Evolutionary conservation across 257 asterid species (phyloP).

Genomic region (Capsicum chinense): DNA sequence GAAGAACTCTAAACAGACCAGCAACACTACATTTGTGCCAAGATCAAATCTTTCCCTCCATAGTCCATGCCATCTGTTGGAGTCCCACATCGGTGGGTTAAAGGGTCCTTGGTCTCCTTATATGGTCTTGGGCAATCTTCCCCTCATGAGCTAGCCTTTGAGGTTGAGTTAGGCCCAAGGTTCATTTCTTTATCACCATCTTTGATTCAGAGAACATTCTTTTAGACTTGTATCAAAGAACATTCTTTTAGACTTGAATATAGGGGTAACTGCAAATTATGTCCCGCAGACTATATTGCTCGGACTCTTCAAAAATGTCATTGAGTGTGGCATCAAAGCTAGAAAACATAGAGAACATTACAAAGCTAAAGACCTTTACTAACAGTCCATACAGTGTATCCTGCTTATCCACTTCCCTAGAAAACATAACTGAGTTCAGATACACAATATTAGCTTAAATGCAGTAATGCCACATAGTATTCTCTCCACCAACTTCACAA

Average conservation of each 20-base stretch:
- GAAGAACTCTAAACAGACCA: background rate
- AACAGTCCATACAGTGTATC: background rate
- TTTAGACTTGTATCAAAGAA: background rate
- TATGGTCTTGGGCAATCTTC: no score
- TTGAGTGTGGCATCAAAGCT: no score
- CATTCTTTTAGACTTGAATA: background rate
- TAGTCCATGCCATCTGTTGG: background rate
- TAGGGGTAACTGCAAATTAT: background rate
- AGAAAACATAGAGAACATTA: background rate
- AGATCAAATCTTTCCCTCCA: background rate
- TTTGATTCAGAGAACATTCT: background rate
- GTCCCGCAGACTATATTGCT: background rate
- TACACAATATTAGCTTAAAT: constrained; percentile 8
- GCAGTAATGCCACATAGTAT: background rate
- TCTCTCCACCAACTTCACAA: background rate
- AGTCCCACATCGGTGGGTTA: no score
- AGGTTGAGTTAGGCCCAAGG: no score
- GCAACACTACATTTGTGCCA: background rate
- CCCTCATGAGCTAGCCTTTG: no score
- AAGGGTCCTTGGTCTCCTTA: no score
- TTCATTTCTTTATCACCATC: background rate
- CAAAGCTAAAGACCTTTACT: background rate
- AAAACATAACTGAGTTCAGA: background rate
- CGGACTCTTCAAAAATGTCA: no score
- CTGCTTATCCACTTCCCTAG: background rate